A percentile compares a stretch with the other conserved stretches of the same genome.
These are phyloP conservation scores for Clitocybe nebularis DNA, from an alignment of 1,284 basidiomycete genomes.

Conservation along the genomic window DNA sequence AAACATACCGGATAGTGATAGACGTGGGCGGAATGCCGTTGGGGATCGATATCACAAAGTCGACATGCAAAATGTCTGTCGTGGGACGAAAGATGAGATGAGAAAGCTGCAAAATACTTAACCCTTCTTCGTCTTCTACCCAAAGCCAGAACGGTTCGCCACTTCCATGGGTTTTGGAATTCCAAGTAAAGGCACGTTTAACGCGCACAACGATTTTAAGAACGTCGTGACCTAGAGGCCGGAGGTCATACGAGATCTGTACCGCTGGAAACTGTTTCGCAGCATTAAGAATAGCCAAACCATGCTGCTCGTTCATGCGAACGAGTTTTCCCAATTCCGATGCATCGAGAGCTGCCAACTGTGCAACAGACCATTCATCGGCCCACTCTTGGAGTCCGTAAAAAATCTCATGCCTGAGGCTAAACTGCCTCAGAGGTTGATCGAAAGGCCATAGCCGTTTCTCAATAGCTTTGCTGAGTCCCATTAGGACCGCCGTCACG, in stretches of 20 bases:
- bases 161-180: slow-evolving; percentile 67
- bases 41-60: slow-evolving; percentile 79
- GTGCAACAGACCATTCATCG: slow-evolving; percentile 77
- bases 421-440: slow-evolving; percentile 84
- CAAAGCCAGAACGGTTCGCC: slow-evolving; percentile 94
- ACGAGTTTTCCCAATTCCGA: slow-evolving; percentile 80
- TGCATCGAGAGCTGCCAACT: slow-evolving; percentile 75
- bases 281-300: slow-evolving; percentile 73
- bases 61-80: slow-evolving; percentile 59
- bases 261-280: slow-evolving; percentile 86
- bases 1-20: slow-evolving; percentile 76
- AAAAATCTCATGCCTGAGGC: slow-evolving; percentile 76
- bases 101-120: slow-evolving; percentile 81
- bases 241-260: slow-evolving; percentile 65
- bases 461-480: slow-evolving; percentile 92
- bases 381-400: slow-evolving; percentile 81
- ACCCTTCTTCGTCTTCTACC: slow-evolving; percentile 84
- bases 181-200: slow-evolving; percentile 83
- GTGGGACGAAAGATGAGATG: slow-evolving; percentile 69
- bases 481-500: slow-evolving; percentile 78
- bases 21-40: slow-evolving; percentile 52
- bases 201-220: slow-evolving; percentile 75
- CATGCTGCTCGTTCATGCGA: slow-evolving; percentile 86
- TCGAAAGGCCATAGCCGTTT: slow-evolving; percentile 95
- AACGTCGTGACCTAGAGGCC: slow-evolving; percentile 82